Evolutionary conservation across 1,139 yeast genomes (phyloP), one percentile per base, ranked within the genome.

Genomic region (Pichia sp.): DNA sequence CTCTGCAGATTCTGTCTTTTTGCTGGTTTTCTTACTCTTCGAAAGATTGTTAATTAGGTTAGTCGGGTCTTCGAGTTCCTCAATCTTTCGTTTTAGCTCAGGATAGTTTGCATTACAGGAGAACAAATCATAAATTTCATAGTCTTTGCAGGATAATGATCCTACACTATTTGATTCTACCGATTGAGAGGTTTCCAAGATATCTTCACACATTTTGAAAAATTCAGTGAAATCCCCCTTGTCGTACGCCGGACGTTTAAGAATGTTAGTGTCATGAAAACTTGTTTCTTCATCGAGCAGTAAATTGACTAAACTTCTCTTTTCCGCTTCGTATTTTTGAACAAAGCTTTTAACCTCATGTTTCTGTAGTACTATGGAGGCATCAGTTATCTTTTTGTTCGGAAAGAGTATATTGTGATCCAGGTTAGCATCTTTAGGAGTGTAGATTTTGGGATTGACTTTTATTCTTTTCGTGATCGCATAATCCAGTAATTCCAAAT

Each of bases 341-440:
- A 80, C 63, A 50, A 92, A 79, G 49, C 68, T 63, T 17, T 75
- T 72, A 4, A 89, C 74, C 66, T 92, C 97, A 67, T 85, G 88
- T 62, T 85, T 84, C 61, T 87, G 95, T 16, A 83, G 61, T 12
- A 81, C 63, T 1, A 78, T 74, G 59, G 78, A 83, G 57, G 76
- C 72, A 46, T 66, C 63, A 56, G 77, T 70, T 58, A 83, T 64
- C 56, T 72, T 75, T 48, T 56, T 56, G 7, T 51, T 55, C 5
- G 55, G 51, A 57, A 67, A 60, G 52, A 71, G 42, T 59, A 70
- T 50, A 50, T 60, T 60, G 55, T 61, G 64, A 50, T 63, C 51
- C 58, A 55, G 57, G 64, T 60, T 54, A 57, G 56, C 55, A 58
- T 59, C 53, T 58, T 63, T 67, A 2, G 79, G 78, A 10, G 46